Evolutionary conservation across 1,139 yeast species (phyloP).

Genomic region (Geotrichum aggregatum): DNA sequence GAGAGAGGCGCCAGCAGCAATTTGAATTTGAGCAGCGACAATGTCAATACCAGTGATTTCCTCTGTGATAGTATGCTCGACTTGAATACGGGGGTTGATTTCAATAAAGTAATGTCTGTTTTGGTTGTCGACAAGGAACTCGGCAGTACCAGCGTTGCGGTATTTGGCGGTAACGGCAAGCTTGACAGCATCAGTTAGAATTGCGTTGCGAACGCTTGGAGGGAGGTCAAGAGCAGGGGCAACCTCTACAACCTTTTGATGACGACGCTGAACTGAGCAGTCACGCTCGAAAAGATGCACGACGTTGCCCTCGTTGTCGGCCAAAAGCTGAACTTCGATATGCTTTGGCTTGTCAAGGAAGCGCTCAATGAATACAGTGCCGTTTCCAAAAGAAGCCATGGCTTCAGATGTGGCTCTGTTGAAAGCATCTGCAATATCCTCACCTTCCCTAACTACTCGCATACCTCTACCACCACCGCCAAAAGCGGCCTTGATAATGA

Average conservation of each 20-base stretch:
- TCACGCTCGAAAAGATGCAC: conserved; percentile 96
- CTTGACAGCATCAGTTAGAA: conserved; percentile 88
- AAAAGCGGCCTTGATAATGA: conserved; percentile 95
- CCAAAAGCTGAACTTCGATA: conserved; percentile 93
- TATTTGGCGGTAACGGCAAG: conserved; percentile 85
- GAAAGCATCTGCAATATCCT: conserved; percentile 87
- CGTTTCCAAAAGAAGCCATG: conserved; percentile 90
- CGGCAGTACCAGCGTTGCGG: conserved; percentile 98
- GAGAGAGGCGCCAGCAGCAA: conserved; percentile 96
- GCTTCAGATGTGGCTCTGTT: conserved; percentile 94
- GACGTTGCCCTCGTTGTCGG: conserved; percentile 91
- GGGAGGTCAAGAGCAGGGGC: conserved; percentile 98
- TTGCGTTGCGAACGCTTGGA: conserved; percentile 75
- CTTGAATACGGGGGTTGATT: conserved; percentile 97
- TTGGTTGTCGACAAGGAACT: conserved; percentile 88
- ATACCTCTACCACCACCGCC: conserved; percentile 99
- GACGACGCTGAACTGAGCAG: conserved; percentile 98
- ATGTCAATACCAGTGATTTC: conserved; percentile 97
- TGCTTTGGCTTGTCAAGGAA: conserved; percentile 95
- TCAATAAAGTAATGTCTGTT: conserved; percentile 97
- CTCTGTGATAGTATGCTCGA: conserved; percentile 97
- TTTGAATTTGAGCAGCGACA: conserved; percentile 97
- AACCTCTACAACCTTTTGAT: conserved; percentile 97
- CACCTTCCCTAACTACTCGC: conserved; percentile 98
- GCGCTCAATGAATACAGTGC: conserved; percentile 95